A percentile compares a stretch with the other conserved stretches of the same genome.
Conservation (phyloP, 2,329 filamentous ascomycete species). For the Aspergillus sp. region DNA sequence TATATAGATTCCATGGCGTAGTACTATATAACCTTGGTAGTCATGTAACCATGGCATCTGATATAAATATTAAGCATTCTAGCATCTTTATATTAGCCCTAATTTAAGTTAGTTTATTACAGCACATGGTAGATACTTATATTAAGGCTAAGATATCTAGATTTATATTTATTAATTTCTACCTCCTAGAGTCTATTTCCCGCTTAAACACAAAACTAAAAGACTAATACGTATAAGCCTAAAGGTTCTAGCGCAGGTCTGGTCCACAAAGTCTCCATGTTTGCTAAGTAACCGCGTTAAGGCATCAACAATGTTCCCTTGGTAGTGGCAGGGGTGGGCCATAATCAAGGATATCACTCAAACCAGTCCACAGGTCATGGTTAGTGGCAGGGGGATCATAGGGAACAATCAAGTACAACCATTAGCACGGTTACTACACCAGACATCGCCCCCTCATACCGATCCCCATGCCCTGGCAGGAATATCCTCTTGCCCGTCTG, state of each 20-base stretch:
- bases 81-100: slow-evolving; percentile 7
- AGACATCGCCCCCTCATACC: too few species aligned
- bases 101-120: slow-evolving; percentile 8
- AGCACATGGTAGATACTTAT: slow-evolving; percentile 15
- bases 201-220: too few species aligned
- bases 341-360: too few species aligned
- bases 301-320: background rate
- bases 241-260: slow-evolving; percentile 15
- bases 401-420: too few species aligned
- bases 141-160: background rate
- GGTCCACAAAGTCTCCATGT: slow-evolving; percentile 12
- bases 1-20: slow-evolving; percentile 31
- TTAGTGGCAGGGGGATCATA: too few species aligned
- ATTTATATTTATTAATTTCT: slow-evolving; percentile 13
- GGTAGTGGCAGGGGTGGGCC: too few species aligned
- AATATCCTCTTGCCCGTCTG: too few species aligned
- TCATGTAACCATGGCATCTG: background rate
- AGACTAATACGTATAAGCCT: background rate
- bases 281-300: slow-evolving; percentile 6
- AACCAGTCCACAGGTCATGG: too few species aligned
- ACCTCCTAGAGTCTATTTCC: slow-evolving; percentile 13
- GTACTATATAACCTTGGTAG: slow-evolving; percentile 16
- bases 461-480: too few species aligned
- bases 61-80: slow-evolving; percentile 3
- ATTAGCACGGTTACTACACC: too few species aligned